Evolutionary conservation across 768 basidiomycete genomes (phyloP), one percentile per base, ranked within the genome.

Genomic region (Lactifluus volemus): DNA sequence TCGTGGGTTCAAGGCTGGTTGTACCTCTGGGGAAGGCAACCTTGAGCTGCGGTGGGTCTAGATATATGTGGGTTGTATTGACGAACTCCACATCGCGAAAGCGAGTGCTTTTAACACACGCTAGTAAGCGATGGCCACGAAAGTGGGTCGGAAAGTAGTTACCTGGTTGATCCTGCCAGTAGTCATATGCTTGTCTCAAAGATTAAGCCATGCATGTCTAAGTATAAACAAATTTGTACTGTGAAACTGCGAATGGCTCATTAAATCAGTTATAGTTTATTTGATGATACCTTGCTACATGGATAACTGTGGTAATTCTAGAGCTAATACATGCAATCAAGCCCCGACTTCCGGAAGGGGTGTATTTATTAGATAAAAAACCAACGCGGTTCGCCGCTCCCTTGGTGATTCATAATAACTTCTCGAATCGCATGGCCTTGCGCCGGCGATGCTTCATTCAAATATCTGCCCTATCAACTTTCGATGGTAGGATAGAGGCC

Each of bases 91-190:
- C 45, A 38, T 62, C 59, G 61, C 53, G 67, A 68, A 52, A 59
- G 63, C 58, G 62, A 65, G 60, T 61, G 60, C 55, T 58, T n/a
- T 48, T 61, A 56, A 50, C 59, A 58, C 65, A 60, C 60, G 55
- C 59, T 51, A 64, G 63, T 63, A 59, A 57, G 58, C 53, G 53
- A 64, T 38, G 56, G 65, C 61, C 42, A 67, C 58, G 60, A 51
- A 83, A 82, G 81, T 79, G 76, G 81, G 21, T 72, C 58, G 69
- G 67, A 76, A 73, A 79, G 77, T 83, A 83, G 83, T 84, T 84
- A 85, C 82, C 84, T 84, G 84, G 84, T 85, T 85, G 84, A 85
- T 85, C 82, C 83, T 85, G 83, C 84, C 82, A 85, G 83, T 85
- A 84, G 83, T 84, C 81, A 84, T 84, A 85, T 85, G 84, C 84